These are phyloP conservation scores for Pouteria glomerata DNA, from an alignment of 148 eudicot genomes.

Conservation along the genomic window DNA sequence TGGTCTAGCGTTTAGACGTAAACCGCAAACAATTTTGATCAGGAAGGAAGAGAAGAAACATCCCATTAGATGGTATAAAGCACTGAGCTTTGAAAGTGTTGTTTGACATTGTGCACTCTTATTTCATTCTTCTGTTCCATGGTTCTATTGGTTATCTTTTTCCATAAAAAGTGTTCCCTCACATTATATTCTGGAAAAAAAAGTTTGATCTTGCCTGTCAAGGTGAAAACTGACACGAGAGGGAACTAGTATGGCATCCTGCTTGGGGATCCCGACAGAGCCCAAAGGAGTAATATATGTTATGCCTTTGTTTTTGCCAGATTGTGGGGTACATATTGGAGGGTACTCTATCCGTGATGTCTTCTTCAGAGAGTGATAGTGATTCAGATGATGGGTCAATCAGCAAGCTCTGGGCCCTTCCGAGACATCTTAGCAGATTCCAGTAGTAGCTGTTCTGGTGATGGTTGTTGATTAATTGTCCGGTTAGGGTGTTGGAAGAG, in stretches of 20 bases:
- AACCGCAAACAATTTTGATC: too few relatives aligned
- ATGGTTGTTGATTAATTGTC: background rate
- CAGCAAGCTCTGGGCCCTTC: slow-evolving; percentile 44
- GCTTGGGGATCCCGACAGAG: too few relatives aligned
- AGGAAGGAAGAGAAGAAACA: background rate
- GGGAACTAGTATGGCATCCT: too few relatives aligned
- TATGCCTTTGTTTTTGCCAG: slow-evolving; percentile 31
- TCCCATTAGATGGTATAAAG: background rate
- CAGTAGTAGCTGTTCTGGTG: background rate
- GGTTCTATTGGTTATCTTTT: background rate
- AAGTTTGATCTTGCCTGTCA: too few relatives aligned
- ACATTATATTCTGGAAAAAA: too few relatives aligned
- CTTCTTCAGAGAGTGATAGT: slow-evolving; percentile 55
- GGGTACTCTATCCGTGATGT: slow-evolving; percentile 16
- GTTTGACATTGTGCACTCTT: too few relatives aligned
- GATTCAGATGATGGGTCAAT: slow-evolving; percentile 42
- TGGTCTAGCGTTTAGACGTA: too few relatives aligned
- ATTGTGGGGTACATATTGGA: slow-evolving; percentile 47
- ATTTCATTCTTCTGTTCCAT: too few relatives aligned
- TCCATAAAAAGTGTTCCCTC: background rate
- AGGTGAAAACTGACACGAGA: too few relatives aligned
- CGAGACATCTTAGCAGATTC: background rate
- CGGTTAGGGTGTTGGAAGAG: background rate
- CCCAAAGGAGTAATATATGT: background rate
- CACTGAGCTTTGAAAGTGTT: too few relatives aligned